A percentile compares a stretch with the other conserved stretches of the same genome.
phyloP scores from a whole-genome alignment of 371 early-diverging fungal species.

The Rhizopus sp. region DNA sequence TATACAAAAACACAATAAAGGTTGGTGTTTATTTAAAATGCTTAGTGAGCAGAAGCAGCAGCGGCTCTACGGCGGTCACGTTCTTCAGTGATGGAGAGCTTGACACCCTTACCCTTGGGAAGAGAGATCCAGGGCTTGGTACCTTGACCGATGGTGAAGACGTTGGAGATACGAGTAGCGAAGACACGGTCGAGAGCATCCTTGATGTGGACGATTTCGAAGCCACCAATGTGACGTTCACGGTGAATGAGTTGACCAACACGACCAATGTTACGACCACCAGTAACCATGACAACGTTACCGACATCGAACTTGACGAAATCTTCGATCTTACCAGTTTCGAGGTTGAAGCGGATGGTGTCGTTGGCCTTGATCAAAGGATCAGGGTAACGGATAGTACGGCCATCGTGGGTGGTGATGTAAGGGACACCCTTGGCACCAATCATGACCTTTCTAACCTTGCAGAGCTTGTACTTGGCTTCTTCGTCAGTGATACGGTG shows the following conservation, averaged over 20 bases:
- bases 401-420: slow-evolving; percentile 99
- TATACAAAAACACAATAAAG: neutral
- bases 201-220: slow-evolving; percentile 94
- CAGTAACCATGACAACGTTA: slow-evolving; percentile 96
- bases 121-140: slow-evolving; percentile 87
- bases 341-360: slow-evolving; percentile 97
- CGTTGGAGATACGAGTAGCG: slow-evolving; percentile 91
- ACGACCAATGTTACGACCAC: slow-evolving; percentile 99
- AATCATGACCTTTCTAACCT: slow-evolving; percentile 94
- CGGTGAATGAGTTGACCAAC: slow-evolving; percentile 98
- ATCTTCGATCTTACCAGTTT: slow-evolving; percentile 91
- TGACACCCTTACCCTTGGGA: slow-evolving; percentile 40
- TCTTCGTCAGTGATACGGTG: slow-evolving; percentile 99
- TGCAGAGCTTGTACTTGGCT: slow-evolving; percentile 99
- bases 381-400: slow-evolving; percentile 99
- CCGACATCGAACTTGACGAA: slow-evolving; percentile 96
- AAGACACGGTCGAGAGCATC: slow-evolving; percentile 89
- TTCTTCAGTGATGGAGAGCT: slow-evolving; percentile 77
- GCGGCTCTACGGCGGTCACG: slow-evolving; percentile 86
- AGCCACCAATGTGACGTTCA: slow-evolving; percentile 97
- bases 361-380: slow-evolving; percentile 99
- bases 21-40: neutral
- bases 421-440: slow-evolving; percentile 96
- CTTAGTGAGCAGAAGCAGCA: slow-evolving; percentile 44
- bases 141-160: slow-evolving; percentile 88